Percentiles rank a stretch among this genome's conserved stretches.
These are phyloP conservation scores for Fomitopsis palustris DNA, from an alignment of 1,284 basidiomycete genomes.

Conservation along the genomic window DNA sequence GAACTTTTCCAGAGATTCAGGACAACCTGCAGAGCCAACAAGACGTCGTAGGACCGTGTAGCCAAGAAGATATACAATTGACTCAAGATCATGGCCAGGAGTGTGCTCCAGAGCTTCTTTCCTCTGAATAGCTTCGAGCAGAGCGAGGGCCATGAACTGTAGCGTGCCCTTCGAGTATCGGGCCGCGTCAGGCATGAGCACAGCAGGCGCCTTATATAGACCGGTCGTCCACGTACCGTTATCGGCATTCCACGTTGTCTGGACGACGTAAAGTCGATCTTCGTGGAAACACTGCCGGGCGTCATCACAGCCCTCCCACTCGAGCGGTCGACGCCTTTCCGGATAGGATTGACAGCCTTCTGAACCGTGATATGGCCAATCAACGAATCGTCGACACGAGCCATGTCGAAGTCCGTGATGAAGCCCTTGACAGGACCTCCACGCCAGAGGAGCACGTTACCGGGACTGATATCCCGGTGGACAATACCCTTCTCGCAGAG, in stretches of 20 bases:
- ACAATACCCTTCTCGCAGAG: not conserved
- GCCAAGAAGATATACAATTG: not conserved
- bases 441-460: no score
- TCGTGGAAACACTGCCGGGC: not conserved
- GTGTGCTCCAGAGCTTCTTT: not conserved
- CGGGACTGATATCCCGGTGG: not conserved
- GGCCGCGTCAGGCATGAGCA: no score
- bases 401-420: no score
- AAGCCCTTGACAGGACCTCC: no score
- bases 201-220: not conserved
- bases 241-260: not conserved
- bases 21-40: not conserved
- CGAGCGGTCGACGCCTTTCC: no score
- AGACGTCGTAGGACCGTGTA: not conserved
- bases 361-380: not conserved
- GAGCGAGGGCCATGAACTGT: not conserved
- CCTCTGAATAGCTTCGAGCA: not conserved
- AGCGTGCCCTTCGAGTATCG: not conserved
- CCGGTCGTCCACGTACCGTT: not conserved
- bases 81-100: not conserved
- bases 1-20: not conserved
- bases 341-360: not conserved
- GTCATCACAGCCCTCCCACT: not conserved
- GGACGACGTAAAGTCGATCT: not conserved
- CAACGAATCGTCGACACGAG: not conserved